Evolutionary conservation across 148 eudicot genomes (phyloP).

Genomic region (Dianthus caryophyllus): DNA sequence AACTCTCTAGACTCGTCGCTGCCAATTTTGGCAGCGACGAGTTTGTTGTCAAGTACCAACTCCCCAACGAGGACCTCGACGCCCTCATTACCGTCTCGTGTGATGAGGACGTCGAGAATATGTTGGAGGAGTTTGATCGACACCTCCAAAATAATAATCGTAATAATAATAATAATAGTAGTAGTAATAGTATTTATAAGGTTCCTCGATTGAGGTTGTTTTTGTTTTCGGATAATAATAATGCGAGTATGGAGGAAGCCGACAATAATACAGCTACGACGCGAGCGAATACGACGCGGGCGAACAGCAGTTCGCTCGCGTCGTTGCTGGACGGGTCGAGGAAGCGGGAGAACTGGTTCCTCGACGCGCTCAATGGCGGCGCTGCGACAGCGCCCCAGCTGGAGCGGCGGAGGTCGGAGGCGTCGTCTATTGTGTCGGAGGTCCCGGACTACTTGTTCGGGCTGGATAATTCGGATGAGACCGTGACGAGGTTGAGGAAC

Average conservation of each 20-base stretch:
- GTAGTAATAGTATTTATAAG: not conserved
- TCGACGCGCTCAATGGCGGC: constrained; percentile 80
- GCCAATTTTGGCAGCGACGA: constrained; percentile 20
- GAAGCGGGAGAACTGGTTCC: constrained; percentile 81
- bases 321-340: constrained; percentile 78
- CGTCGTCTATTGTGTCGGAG: constrained; percentile 70
- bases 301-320: constrained; percentile 47
- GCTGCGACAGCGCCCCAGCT: constrained; percentile 18
- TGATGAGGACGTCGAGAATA: constrained; percentile 88
- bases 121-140: constrained; percentile 92
- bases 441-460: constrained; percentile 92
- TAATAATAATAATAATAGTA: not conserved
- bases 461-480: constrained; percentile 65
- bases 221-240: constrained; percentile 38
- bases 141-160: not conserved
- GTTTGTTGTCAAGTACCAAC: constrained; percentile 73
- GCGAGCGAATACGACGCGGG: constrained; percentile 23
- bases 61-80: constrained; percentile 88
- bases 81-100: constrained; percentile 69
- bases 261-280: constrained; percentile 27
- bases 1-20: constrained; percentile 43
- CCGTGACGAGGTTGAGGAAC: constrained; percentile 25
- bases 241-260: not conserved
- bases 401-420: constrained; percentile 82
- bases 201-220: constrained; percentile 62